Evolutionary conservation across 345 rosid species (phyloP).

Genomic region (Bruguiera sexangula): DNA sequence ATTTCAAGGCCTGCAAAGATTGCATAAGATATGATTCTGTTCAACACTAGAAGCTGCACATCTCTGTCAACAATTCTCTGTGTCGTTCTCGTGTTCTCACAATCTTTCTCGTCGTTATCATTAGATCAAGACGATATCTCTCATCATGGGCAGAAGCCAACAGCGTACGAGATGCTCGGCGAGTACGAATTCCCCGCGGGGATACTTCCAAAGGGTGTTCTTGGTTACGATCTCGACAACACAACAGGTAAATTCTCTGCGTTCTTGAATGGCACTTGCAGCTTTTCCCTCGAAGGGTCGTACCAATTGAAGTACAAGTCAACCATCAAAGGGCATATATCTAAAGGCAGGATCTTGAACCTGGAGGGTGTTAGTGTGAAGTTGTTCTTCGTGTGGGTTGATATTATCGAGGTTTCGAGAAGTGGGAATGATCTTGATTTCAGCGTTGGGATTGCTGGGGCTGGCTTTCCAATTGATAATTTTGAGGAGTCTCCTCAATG

Average conservation of each 20-base stretch:
- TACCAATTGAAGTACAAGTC: constrained; percentile 50
- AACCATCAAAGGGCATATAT: constrained; percentile 44
- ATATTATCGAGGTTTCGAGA: constrained; percentile 57
- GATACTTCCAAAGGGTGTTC: constrained; percentile 68
- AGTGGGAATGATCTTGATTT: constrained; percentile 51
- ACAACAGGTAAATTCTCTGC: constrained; percentile 63
- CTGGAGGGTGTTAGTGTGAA: constrained; percentile 64
- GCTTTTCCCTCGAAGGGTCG: constrained; percentile 61
- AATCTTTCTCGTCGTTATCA: background rate
- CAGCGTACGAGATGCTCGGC: constrained; percentile 62
- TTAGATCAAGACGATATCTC: background rate
- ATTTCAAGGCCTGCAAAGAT: background rate
- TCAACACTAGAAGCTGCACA: background rate
- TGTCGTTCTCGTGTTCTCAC: background rate
- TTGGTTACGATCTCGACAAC: constrained; percentile 59
- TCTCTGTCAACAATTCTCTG: background rate
- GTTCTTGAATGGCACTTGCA: constrained; percentile 48
- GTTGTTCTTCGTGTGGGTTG: constrained; percentile 53
- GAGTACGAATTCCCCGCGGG: constrained; percentile 75
- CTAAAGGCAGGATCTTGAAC: constrained; percentile 38
- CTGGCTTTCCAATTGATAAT: constrained; percentile 54
- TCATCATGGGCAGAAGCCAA: background rate
- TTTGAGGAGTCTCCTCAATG: constrained; percentile 79
- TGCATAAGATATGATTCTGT: background rate
- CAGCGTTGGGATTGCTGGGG: constrained; percentile 63